Evolutionary conservation across 129 eudicot species (phyloP).

Genomic region (Gnaphalium uliginosum): DNA sequence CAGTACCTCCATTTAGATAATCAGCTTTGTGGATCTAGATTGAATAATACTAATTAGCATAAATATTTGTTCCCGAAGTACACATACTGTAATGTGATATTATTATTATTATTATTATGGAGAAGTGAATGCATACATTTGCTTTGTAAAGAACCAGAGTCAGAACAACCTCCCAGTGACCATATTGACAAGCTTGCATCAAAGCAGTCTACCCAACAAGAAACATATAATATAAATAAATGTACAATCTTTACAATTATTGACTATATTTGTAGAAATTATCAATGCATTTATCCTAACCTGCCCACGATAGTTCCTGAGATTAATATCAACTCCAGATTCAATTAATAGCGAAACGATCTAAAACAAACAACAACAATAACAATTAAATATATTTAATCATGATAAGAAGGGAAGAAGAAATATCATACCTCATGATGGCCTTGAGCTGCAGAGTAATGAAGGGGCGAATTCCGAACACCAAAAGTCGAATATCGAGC

Average conservation of each 20-base stretch:
- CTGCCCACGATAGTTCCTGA: conserved; percentile 96
- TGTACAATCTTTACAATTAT: not conserved
- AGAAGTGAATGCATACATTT: conserved; percentile 52
- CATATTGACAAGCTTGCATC: conserved; percentile 99
- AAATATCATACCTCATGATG: conserved; percentile 76
- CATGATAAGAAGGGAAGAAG: not conserved
- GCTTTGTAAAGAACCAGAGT: conserved; percentile 79
- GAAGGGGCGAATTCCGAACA: conserved; percentile 90
- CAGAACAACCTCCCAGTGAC: conserved; percentile 99
- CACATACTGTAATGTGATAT: not conserved
- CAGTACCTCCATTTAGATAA: conserved; percentile 89
- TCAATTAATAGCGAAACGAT: conserved; percentile 77
- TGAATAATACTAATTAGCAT: conserved; percentile 17
- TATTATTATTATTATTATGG: not conserved
- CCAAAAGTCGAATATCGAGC: conserved; percentile 88
- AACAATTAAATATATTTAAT: not conserved
- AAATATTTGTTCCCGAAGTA: not conserved
- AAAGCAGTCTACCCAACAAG: conserved; percentile 77
- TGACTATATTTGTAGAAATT: not conserved
- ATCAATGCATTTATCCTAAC: conserved; percentile 29
- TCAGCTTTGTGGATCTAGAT: conserved; percentile 84
- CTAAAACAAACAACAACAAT: conserved; percentile 35
- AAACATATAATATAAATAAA: not conserved
- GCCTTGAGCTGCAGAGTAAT: conserved; percentile 97
- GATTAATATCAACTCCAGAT: conserved; percentile 91